phyloP scores from a whole-genome alignment of 768 basidiomycete species.

The Auricularia cornea region DNA sequence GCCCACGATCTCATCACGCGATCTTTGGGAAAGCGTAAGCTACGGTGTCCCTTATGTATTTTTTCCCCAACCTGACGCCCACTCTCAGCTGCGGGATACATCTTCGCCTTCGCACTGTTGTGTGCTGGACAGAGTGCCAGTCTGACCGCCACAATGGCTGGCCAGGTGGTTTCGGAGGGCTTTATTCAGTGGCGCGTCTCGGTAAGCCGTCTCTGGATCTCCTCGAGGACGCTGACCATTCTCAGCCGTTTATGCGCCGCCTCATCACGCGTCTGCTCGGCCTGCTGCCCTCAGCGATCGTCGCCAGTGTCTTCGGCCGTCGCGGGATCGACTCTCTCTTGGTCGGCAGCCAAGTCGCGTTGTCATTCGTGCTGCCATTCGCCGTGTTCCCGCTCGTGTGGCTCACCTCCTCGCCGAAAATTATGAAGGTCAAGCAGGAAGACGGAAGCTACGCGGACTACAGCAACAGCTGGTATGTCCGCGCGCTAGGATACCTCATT shows the following conservation, averaged over 20 bases:
- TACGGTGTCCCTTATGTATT: not conserved
- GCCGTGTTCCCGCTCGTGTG: constrained; percentile 71
- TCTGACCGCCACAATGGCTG: constrained; percentile 82
- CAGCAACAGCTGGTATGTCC: constrained; percentile 48
- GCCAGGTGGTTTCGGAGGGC: constrained; percentile 86
- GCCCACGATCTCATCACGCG: constrained; percentile 65
- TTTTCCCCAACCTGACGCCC: not conserved
- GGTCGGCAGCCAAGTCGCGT: constrained; percentile 77
- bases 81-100: constrained; percentile 55
- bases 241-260: constrained; percentile 42
- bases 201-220: constrained; percentile 26
- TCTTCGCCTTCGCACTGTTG: constrained; percentile 83
- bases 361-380: constrained; percentile 80
- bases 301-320: constrained; percentile 65
- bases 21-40: constrained; percentile 58
- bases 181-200: constrained; percentile 82
- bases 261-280: constrained; percentile 73
- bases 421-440: constrained; percentile 51
- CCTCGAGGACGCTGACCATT: not conserved
- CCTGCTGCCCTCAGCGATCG: constrained; percentile 72
- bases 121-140: constrained; percentile 85
- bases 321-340: constrained; percentile 68
- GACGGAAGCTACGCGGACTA: constrained; percentile 46
- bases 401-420: constrained; percentile 53
- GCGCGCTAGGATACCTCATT: constrained; percentile 43